These are phyloP conservation scores for Penicillium waksmanii DNA, from an alignment of 495 filamentous ascomycete species.

Conservation along the genomic window DNA sequence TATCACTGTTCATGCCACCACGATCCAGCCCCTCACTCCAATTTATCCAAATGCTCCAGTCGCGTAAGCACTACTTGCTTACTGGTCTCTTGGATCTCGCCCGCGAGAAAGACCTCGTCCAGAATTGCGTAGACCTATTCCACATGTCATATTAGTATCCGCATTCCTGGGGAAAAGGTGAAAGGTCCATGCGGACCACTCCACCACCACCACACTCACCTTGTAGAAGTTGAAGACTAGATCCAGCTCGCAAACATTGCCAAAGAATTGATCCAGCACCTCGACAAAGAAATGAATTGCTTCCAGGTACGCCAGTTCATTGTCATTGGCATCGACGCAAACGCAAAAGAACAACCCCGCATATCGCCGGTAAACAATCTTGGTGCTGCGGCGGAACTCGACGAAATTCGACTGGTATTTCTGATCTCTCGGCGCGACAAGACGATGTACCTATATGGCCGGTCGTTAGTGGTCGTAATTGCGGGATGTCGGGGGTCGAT, in stretches of 20 bases:
- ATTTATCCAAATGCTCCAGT: slow-evolving; percentile 93
- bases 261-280: slow-evolving; percentile 97
- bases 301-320: slow-evolving; percentile 95
- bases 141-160: slow-evolving; percentile 10
- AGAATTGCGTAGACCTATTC: slow-evolving; percentile 93
- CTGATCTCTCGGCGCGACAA: slow-evolving; percentile 95
- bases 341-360: slow-evolving; percentile 98
- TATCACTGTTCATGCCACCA: too few relatives aligned
- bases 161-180: background rate
- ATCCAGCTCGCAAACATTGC: slow-evolving; percentile 98
- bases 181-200: background rate
- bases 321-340: slow-evolving; percentile 98
- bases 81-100: slow-evolving; percentile 97
- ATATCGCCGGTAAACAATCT: slow-evolving; percentile 96
- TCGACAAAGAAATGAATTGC: slow-evolving; percentile 99
- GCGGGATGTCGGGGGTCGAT: background rate
- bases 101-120: slow-evolving; percentile 95
- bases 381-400: slow-evolving; percentile 78
- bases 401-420: slow-evolving; percentile 99
- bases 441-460: slow-evolving; percentile 77
- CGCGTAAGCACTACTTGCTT: slow-evolving; percentile 96
- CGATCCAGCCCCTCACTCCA: slow-evolving; percentile 63
- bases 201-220: slow-evolving; percentile 44
- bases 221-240: slow-evolving; percentile 98
- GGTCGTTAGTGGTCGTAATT: slow-evolving; percentile 9